A percentile compares a stretch with the other conserved stretches of the same genome.
Conservation (phyloP, 1,284 basidiomycete species). For the Trichosporon ovoides region DNA sequence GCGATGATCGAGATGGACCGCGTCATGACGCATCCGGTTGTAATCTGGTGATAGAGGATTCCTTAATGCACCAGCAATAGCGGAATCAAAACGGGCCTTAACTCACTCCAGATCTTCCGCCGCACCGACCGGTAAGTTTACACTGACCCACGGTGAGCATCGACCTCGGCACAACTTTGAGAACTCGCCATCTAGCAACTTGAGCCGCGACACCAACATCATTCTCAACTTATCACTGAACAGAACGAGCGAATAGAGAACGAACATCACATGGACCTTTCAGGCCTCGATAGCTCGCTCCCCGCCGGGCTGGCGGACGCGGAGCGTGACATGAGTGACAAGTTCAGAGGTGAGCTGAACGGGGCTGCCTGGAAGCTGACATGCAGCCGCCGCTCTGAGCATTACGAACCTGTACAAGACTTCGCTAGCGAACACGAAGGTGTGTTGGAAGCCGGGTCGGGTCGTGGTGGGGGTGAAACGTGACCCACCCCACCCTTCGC, state of each 20-base stretch:
- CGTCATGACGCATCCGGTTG: background rate
- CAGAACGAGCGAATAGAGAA: no score
- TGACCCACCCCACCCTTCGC: no score
- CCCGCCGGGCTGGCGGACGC: slow-evolving; percentile 46
- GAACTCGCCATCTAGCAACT: background rate
- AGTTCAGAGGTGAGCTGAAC: slow-evolving; percentile 47
- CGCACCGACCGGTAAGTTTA: slow-evolving; percentile 4
- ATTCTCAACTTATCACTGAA: no score
- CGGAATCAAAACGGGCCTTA: background rate
- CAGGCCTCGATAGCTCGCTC: slow-evolving; percentile 40
- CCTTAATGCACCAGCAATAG: slow-evolving; percentile 3
- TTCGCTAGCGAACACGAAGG: slow-evolving; percentile 46
- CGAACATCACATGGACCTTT: slow-evolving; percentile 43
- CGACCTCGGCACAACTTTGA: background rate
- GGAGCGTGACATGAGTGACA: slow-evolving; percentile 49
- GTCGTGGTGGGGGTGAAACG: background rate
- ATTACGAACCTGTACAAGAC: slow-evolving; percentile 50
- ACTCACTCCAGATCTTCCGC: background rate
- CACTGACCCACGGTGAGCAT: background rate
- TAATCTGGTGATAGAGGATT: background rate
- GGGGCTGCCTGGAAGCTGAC: background rate
- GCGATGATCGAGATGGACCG: no score
- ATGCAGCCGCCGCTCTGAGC: slow-evolving; percentile 46
- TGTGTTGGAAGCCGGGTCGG: slow-evolving; percentile 18
- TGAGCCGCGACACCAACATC: background rate